A percentile compares a stretch with the other conserved stretches of the same genome.
phyloP scores from a whole-genome alignment of 2,329 filamentous ascomycete species.

The Seiridium unicorne region DNA sequence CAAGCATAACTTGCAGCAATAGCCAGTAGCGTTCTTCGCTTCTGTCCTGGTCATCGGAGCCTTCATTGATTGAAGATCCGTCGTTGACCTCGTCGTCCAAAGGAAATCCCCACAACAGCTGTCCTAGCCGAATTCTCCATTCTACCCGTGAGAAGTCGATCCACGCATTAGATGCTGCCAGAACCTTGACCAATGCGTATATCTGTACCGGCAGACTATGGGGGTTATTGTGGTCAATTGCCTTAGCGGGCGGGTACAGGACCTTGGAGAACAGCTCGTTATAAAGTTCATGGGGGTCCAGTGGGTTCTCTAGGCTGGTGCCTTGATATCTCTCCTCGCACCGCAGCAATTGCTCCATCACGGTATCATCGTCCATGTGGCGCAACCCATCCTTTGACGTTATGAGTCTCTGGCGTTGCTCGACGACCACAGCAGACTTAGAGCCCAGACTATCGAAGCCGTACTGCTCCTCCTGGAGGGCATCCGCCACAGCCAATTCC shows the following conservation, averaged over 20 bases:
- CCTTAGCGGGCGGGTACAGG: constrained; percentile 54
- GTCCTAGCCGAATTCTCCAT: constrained; percentile 71
- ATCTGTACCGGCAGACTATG: constrained; percentile 70
- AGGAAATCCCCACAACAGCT: constrained; percentile 64
- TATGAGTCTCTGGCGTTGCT: constrained; percentile 57
- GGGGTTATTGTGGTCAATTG: constrained; percentile 56
- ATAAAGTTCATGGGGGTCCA: constrained; percentile 56
- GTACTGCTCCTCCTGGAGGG: constrained; percentile 60
- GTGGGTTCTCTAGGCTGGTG: constrained; percentile 46
- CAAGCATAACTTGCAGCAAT: constrained; percentile 62
- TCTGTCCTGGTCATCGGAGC: constrained; percentile 46
- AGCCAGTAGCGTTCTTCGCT: constrained; percentile 67
- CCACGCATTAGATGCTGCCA: constrained; percentile 67
- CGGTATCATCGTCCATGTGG: constrained; percentile 53
- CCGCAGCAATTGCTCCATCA: constrained; percentile 58
- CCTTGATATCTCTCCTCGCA: constrained; percentile 56
- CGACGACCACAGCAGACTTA: constrained; percentile 53
- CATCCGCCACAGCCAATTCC: constrained; percentile 63
- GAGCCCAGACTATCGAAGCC: constrained; percentile 56
- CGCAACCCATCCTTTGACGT: constrained; percentile 52
- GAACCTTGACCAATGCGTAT: constrained; percentile 62
- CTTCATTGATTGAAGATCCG: constrained; percentile 49
- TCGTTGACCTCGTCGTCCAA: constrained; percentile 53
- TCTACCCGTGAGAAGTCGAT: constrained; percentile 73
- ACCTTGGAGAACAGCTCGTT: constrained; percentile 61